Base-by-base conservation (phyloP, 2,329 filamentous ascomycete species). In the Alternaria rosae region DNA sequence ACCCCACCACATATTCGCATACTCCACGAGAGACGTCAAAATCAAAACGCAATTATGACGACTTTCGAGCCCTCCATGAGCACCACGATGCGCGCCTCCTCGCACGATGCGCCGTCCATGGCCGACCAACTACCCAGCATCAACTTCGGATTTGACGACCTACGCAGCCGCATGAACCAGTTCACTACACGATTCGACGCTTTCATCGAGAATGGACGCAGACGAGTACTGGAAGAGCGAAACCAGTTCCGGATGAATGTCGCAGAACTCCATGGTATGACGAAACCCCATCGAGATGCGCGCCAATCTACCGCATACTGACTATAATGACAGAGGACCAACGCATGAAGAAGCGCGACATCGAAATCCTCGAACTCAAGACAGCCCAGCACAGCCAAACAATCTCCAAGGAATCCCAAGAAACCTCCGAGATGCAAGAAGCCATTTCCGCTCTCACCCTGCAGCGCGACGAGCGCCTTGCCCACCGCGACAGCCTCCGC, bases 61-160 rank as follows among this genome's bases (percentile, higher is more conserved):
- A 81, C 85, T 54, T 93, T 93, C 70, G 90, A 92, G 70, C 85
- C 89, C 9, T 90, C 90, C 1, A 84, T 91, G 70, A 91, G 90
- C 12, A 87, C 86, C 58, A 89, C 87, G 79, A 80, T 88, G 70
- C 87, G 86, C 67, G 86, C 87, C 15, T 81, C 87, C 65, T 84
- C 86, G 35, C 84, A 88, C 42, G 82, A 84, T 48, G 87, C 84
- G 43, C 86, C 88, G 13, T 91, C 89, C 7, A 88, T 92, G 82
- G 90, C 89, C 43, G 91, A 93, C 77, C 88, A 88, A 52, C 88
- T 99, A 9, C 95, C 95, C 35, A 92, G 87, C 77, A 92, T 97
- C 79, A 93, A 97, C 80, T 98, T 99, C 79, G 93, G 93, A 61
- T 98, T 98, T 79, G 94, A 98, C 72, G 93, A 97, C 70, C 82